Evolutionary conservation across 2,329 filamentous ascomycete species (phyloP).

Genomic region (Verticillium nubilum): DNA sequence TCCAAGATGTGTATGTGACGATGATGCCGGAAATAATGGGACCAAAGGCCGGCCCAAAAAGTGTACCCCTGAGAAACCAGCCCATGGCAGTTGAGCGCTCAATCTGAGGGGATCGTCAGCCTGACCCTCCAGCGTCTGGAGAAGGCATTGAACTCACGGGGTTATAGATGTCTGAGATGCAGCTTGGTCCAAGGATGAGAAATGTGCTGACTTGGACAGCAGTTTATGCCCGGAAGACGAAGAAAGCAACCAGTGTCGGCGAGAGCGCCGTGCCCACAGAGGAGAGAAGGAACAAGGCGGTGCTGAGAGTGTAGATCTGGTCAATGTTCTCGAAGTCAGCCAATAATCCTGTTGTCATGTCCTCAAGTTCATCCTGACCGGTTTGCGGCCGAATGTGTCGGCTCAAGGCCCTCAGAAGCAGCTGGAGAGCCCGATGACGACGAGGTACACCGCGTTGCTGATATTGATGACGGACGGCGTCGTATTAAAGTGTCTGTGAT

Average conservation of each 20-base stretch:
- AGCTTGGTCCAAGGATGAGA: too few species aligned
- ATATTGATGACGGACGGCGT: constrained; percentile 66
- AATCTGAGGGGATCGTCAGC: not conserved
- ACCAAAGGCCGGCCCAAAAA: constrained; percentile 53
- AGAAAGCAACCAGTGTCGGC: too few species aligned
- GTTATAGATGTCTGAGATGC: too few species aligned
- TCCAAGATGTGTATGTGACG: too few species aligned
- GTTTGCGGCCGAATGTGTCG: constrained; percentile 55
- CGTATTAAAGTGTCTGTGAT: constrained; percentile 61
- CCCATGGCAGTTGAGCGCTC: too few species aligned
- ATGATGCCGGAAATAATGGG: too few species aligned
- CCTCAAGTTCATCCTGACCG: constrained; percentile 32
- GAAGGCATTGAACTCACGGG: too few species aligned
- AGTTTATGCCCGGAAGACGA: too few species aligned
- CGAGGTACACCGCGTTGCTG: constrained; percentile 67
- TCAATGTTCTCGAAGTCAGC: not conserved
- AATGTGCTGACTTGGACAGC: too few species aligned
- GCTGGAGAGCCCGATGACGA: constrained; percentile 66
- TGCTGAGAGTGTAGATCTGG: constrained; percentile 53
- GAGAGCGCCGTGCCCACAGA: too few species aligned
- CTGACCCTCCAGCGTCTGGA: too few species aligned
- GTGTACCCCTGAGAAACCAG: constrained; percentile 27
- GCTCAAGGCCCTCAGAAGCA: constrained; percentile 70
- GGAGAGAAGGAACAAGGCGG: constrained; percentile 23
- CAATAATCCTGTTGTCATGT: not conserved